Base-by-base conservation (phyloP, 306 rosid species). In the Inga leiocalycina region DNA sequence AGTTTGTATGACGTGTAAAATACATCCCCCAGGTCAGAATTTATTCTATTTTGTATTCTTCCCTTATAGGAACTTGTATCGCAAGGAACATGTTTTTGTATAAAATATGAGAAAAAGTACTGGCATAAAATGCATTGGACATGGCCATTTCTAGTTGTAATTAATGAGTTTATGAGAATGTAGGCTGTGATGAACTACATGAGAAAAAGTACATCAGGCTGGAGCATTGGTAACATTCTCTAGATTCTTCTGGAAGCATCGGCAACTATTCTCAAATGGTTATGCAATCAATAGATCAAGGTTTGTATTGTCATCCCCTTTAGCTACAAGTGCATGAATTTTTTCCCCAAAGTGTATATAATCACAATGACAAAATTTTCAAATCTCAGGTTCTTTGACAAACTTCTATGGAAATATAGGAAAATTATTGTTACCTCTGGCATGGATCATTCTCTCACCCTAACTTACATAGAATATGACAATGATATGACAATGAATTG, bases 201-300 rank as follows among this genome's bases (percentile, higher is more conserved):
- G 67, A 85, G 97, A 76, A 92, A 96, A 89, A 93, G 97, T 88
- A 96, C 98, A 0, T 86, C 91, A 46, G 98, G 99, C 24, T 93
- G 94, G 88, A 96, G 98, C 89, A 96, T 96, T 74, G 93, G 84
- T 24, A 92, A 91, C 82, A 89, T 93, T 81, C 85, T 34, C 89
- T 96, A 4, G 99, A 96, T 86, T 92, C 93, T 78, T 77, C 86
- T 12, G 99, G 98, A 88, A 91, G 97, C 10, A 11, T 93, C 37
- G 86, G 92, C 64, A 96, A 91, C 84, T 96, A 92, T 64, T 82
- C 62, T 20, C 97, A 96, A 87, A 91, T 96, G 99, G 79, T 80
- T 71, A 83, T 92, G 88, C 99, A 96, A 83, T 94, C 99, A 45
- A 77, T 92, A 49, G 98, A 96, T 86, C 99, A 96, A 92, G 85